These are phyloP conservation scores for Pulveroboletus frians DNA, from an alignment of 768 basidiomycete species.

Conservation along the genomic window DNA sequence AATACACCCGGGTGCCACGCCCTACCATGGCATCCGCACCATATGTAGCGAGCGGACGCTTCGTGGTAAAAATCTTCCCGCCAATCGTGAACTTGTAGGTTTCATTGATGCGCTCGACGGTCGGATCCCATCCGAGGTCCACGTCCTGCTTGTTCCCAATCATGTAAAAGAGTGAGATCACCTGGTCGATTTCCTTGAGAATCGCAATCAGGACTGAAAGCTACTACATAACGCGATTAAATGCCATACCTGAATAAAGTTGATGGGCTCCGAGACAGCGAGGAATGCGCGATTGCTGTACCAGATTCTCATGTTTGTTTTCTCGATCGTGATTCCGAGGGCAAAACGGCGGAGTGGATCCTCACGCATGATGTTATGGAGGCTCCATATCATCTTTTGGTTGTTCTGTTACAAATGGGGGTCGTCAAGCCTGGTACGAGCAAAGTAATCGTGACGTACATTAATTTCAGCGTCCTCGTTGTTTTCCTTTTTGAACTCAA, in stretches of 20 bases:
- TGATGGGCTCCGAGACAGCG: neutral
- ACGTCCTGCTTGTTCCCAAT: neutral
- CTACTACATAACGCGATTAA: neutral
- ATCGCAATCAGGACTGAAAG: neutral
- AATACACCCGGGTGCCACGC: neutral
- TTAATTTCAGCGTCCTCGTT: neutral
- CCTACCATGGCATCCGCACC: constrained; percentile 1
- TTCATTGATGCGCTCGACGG: neutral
- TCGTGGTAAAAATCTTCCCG: neutral
- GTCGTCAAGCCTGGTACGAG: neutral
- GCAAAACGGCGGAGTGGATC: constrained; percentile 18
- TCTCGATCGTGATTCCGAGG: constrained; percentile 28
- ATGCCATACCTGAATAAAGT: neutral
- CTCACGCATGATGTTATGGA: constrained; percentile 25
- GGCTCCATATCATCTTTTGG: constrained; percentile 23
- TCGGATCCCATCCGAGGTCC: constrained; percentile 5
- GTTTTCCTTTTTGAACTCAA: constrained; percentile 6
- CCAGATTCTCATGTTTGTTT: constrained; percentile 27
- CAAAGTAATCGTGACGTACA: neutral
- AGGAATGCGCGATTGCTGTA: neutral
- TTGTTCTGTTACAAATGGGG: constrained; percentile 13
- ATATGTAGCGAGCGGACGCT: neutral
- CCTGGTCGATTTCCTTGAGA: neutral
- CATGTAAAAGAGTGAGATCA: constrained; percentile 7
- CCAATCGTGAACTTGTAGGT: constrained; percentile 1